Percentiles rank a stretch among this genome's conserved stretches.
phyloP scores from a whole-genome alignment of 352 stramenopile species.

The Pythium periplocum region DNA sequence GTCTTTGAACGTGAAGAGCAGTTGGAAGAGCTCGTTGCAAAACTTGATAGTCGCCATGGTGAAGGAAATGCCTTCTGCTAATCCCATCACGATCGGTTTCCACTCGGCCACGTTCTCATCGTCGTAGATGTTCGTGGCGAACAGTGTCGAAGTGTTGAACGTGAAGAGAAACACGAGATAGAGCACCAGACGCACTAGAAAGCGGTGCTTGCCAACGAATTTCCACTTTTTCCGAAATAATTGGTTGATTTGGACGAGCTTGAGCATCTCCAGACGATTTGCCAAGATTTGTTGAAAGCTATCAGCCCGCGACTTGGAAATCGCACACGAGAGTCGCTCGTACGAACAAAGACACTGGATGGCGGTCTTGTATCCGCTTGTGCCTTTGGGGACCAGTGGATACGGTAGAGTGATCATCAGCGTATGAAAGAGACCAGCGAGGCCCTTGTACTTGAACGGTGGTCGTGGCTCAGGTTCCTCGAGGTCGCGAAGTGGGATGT shows the following conservation, averaged over 20 bases:
- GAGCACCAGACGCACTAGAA: slow-evolving; percentile 28
- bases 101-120: slow-evolving; percentile 10
- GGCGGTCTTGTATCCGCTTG: slow-evolving; percentile 31
- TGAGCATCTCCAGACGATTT: slow-evolving; percentile 48
- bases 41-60: slow-evolving; percentile 36
- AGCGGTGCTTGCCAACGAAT: slow-evolving; percentile 43
- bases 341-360: slow-evolving; percentile 57
- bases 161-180: slow-evolving; percentile 34
- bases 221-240: slow-evolving; percentile 63
- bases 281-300: too few species aligned
- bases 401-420: slow-evolving; percentile 19
- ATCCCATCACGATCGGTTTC: slow-evolving; percentile 17
- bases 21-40: slow-evolving; percentile 45
- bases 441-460: not conserved
- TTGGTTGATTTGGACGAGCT: slow-evolving; percentile 42
- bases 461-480: slow-evolving; percentile 30
- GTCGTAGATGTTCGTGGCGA: slow-evolving; percentile 29
- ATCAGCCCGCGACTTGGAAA: too few species aligned
- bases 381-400: slow-evolving; percentile 30
- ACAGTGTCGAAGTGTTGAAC: slow-evolving; percentile 44
- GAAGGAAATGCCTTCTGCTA: slow-evolving; percentile 28
- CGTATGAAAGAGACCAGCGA: slow-evolving; percentile 1
- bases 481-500: slow-evolving; percentile 46
- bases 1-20: slow-evolving; percentile 30
- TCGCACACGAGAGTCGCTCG: slow-evolving; percentile 35